Percentiles rank a stretch among this genome's conserved stretches.
These are phyloP conservation scores for Didymella keratinophila DNA, from an alignment of 2,329 filamentous ascomycete species.

Conservation along the genomic window DNA sequence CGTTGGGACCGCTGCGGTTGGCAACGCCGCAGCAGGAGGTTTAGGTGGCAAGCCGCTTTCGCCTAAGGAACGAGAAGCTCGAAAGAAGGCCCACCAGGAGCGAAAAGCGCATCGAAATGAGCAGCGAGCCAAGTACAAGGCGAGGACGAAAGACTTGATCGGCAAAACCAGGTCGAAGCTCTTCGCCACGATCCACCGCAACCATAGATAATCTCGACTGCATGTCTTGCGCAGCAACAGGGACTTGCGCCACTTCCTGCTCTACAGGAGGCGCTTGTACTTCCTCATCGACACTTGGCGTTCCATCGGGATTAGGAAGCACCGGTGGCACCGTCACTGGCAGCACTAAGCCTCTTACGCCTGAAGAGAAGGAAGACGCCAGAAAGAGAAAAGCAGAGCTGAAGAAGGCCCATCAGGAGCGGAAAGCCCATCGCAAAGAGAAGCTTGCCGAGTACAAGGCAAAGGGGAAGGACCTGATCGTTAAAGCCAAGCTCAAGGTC, in stretches of 20 bases:
- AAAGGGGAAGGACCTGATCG: slow-evolving; percentile 3
- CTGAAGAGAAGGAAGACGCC: neutral
- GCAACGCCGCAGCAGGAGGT: no score
- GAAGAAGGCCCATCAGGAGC: neutral
- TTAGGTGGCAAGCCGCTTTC: no score
- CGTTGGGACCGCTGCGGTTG: no score
- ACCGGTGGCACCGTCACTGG: neutral
- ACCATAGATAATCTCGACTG: neutral
- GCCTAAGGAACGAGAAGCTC: no score
- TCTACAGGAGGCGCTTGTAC: neutral
- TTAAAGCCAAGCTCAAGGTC: slow-evolving; percentile 5
- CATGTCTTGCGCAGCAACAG: slow-evolving; percentile 10
- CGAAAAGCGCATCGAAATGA: no score
- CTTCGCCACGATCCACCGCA: no score
- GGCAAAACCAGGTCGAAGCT: neutral
- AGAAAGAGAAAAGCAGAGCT: neutral
- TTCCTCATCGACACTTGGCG: neutral
- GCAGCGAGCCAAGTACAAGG: neutral
- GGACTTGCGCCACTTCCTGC: neutral
- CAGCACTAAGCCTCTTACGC: neutral
- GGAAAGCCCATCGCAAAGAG: neutral
- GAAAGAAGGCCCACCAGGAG: no score
- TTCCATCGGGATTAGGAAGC: neutral
- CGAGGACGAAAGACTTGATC: neutral
- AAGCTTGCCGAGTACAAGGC: neutral